Percentiles rank a stretch among this genome's conserved stretches.
Evolutionary conservation across 192 early-diverging fungal species (phyloP).

Genomic region (Chytriomyces sp.): DNA sequence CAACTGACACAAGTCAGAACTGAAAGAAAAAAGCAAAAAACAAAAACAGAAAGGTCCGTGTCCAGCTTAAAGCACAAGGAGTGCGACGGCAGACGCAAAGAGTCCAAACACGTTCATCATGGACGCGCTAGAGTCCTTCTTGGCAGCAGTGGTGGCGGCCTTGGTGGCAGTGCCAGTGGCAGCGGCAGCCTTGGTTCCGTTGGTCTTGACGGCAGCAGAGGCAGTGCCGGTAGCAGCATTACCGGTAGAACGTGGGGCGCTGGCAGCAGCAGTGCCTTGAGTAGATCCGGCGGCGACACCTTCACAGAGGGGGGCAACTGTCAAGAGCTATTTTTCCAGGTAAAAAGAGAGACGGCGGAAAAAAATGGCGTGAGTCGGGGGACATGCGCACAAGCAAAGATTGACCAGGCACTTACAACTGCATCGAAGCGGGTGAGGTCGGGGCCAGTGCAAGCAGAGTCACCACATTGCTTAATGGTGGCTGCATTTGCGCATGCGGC

Average conservation of each 20-base stretch:
- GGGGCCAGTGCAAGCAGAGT: neutral
- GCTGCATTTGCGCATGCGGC: neutral
- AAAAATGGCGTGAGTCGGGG: neutral
- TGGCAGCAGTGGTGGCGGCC: neutral
- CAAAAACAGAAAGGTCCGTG: neutral
- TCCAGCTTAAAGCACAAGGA: neutral
- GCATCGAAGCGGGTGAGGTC: neutral
- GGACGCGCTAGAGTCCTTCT: neutral
- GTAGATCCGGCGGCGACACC: neutral
- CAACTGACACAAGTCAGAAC: neutral
- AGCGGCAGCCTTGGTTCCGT: neutral
- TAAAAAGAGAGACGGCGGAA: neutral
- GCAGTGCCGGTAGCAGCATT: neutral
- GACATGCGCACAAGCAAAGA: neutral
- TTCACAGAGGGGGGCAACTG: neutral
- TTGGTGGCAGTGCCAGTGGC: neutral
- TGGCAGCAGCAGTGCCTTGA: neutral
- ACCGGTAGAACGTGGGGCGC: neutral
- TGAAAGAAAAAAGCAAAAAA: neutral
- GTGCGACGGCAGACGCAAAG: neutral
- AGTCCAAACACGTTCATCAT: neutral
- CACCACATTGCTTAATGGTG: neutral
- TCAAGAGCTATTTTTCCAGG: neutral
- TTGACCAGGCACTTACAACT: too few relatives aligned
- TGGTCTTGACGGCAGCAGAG: conserved; percentile 1